Evolutionary conservation across 2,329 filamentous ascomycete species (phyloP), one percentile per base, ranked within the genome.

Genomic region (Neofusicoccum laricinum): DNA sequence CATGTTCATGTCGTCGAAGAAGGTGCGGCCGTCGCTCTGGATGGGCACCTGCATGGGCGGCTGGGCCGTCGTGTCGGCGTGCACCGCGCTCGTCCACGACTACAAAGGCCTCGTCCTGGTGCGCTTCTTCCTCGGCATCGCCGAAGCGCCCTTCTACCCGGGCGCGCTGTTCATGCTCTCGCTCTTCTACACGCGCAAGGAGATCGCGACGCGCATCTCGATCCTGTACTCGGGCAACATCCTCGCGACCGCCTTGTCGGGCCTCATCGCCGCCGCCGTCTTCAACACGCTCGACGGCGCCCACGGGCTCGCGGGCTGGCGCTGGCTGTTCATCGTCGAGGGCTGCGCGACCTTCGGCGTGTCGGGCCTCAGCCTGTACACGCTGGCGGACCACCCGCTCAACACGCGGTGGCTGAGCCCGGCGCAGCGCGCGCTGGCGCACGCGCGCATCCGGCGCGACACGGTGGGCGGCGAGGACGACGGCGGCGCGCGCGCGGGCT

Each of bases 401-500:
- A 77, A 78, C 30, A 80, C 80, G 0, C 71, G 72, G 7, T 83
- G 82, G 72, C 76, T 85, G 49, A 80, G 71, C 1, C 74, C 75
- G 1, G 78, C 81, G 21, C 81, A 86, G 69, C 78, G 78, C 38
- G 75, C 82, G 41, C 71, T 76, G 0, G 74, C 74, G 5, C 72
- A 75, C 0, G 67, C 72, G 0, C 71, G 74, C 36, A 75, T 76
- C 73, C 79, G 81, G 57, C 77, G 78, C 53, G 84, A 86, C 66
- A 84, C 82, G 10, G 78, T 85, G 11, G 80, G 81, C 19, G 81
- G 81, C 34, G 75, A 80, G 8, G 21, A 15, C 32, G 50, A 55
- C 19, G 5, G 34, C 17, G 41, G 45, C 4, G n/a, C 41, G 17
- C 41, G 41, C 1, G 32, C 40, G 1, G 58, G 58, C 10, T 38